Percentiles rank a stretch among this genome's conserved stretches.
These are phyloP conservation scores for Conidiobolus incongruus DNA, from an alignment of 371 early-diverging fungal species.

Conservation along the genomic window DNA sequence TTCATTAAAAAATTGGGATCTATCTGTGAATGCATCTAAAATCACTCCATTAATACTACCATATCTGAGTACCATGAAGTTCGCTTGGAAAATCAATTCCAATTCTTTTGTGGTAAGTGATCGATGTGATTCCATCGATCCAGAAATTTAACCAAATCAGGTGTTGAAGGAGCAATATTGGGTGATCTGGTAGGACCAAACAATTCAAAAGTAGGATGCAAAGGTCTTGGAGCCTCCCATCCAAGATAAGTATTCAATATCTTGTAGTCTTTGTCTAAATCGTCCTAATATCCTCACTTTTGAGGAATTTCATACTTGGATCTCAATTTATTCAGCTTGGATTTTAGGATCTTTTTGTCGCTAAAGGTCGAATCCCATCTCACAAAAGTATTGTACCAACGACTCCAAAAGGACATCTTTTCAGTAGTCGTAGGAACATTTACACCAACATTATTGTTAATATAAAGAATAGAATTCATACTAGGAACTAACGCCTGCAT, in stretches of 20 bases:
- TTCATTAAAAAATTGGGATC: too few relatives aligned
- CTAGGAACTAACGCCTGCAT: not conserved
- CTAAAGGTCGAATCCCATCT: too few relatives aligned
- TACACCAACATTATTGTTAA: not conserved
- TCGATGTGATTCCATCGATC: not conserved
- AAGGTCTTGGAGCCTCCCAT: not conserved
- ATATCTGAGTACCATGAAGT: too few relatives aligned
- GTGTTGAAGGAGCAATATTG: not conserved
- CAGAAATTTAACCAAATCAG: not conserved
- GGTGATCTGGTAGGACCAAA: not conserved
- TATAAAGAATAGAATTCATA: not conserved
- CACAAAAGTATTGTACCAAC: not conserved
- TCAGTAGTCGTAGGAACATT: not conserved
- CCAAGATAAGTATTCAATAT: conserved; percentile 1
- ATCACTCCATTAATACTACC: too few relatives aligned
- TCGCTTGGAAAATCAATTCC: too few relatives aligned
- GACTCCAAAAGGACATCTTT: not conserved
- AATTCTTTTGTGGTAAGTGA: too few relatives aligned
- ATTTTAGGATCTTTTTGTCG: not conserved
- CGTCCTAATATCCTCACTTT: not conserved
- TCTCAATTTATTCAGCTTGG: not conserved
- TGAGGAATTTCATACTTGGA: not conserved
- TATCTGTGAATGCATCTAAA: too few relatives aligned
- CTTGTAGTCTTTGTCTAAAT: not conserved
- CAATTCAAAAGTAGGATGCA: not conserved